Percentiles rank a stretch among this genome's conserved stretches.
phyloP scores from a whole-genome alignment of 495 filamentous ascomycete species.

The Annulohypoxylon stygium region DNA sequence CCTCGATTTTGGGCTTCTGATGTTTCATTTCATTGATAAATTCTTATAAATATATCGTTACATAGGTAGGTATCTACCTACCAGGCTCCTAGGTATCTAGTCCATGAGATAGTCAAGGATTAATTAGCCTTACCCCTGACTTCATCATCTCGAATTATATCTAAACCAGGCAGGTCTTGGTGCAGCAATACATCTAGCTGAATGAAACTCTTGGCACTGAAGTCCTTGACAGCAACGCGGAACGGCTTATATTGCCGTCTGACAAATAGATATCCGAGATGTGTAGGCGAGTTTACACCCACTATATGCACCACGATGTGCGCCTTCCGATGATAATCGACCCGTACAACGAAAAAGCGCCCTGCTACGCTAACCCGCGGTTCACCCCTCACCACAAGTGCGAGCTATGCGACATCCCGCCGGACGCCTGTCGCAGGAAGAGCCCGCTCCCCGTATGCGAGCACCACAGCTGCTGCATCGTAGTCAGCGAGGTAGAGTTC shows the following conservation, averaged over 20 bases:
- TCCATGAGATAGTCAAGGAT: too few species aligned
- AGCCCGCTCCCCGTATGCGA: constrained; percentile 11
- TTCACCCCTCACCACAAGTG: constrained; percentile 40
- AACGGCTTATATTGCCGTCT: not conserved
- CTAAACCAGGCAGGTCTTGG: constrained; percentile 8
- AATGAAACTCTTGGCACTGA: not conserved
- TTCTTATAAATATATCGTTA: too few species aligned
- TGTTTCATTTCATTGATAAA: too few species aligned
- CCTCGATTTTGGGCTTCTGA: not conserved
- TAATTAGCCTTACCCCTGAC: too few species aligned
- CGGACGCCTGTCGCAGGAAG: not conserved
- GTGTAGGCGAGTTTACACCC: constrained; percentile 38
- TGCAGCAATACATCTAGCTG: not conserved
- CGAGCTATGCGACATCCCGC: constrained; percentile 17
- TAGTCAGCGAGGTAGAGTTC: not conserved
- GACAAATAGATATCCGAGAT: constrained; percentile 11
- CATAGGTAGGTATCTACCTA: too few species aligned
- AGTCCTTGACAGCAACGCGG: not conserved
- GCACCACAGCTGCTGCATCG: constrained; percentile 48
- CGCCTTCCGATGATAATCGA: constrained; percentile 39
- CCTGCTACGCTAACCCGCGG: constrained; percentile 39
- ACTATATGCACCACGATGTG: constrained; percentile 51
- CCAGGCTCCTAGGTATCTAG: too few species aligned
- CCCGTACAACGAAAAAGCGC: not conserved
- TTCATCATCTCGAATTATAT: not conserved